phyloP scores from a whole-genome alignment of 176 grass and related monocot genomes.

The Sorghum bicolor region Sorghum_bicolor_NCBIv3 NC_012872.2:51276001-51276500 shows the following conservation, averaged over 20 bases:
- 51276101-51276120: not conserved
- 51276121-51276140: not conserved
- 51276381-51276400: too few species aligned
- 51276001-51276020: conserved; percentile 74
- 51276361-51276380: too few species aligned
- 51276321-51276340: too few species aligned
- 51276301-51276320: too few species aligned
- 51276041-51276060: too few species aligned
- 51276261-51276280: not conserved
- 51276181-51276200: not conserved
- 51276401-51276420: not conserved
- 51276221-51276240: not conserved
- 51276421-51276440: not conserved
- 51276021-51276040: conserved; percentile 92
- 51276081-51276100: not conserved
- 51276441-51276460: not conserved
- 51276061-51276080: conserved; percentile 23
- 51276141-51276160: not conserved
- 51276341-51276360: too few species aligned
- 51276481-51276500: too few species aligned
- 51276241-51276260: not conserved
- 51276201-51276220: not conserved
- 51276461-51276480: not conserved
- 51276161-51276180: not conserved
- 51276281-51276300: too few species aligned